Percentiles rank a stretch among this genome's conserved stretches.
Evolutionary conservation across 495 filamentous ascomycete species (phyloP).

Genomic region (Tuber magnatum): DNA sequence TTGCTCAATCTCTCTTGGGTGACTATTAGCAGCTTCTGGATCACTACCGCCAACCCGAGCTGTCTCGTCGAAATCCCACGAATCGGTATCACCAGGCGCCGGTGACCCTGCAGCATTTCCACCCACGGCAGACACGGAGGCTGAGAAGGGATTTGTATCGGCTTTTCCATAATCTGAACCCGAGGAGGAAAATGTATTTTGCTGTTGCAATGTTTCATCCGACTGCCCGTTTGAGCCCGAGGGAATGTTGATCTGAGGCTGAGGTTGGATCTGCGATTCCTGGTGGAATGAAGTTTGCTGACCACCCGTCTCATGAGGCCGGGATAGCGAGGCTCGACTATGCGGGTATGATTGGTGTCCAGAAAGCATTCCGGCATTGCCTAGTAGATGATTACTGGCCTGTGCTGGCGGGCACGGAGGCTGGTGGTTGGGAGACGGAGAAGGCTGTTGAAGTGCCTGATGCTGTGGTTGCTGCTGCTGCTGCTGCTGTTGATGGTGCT

Average conservation of each 20-base stretch:
- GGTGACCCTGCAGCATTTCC: slow-evolving; percentile 11
- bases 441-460: slow-evolving; percentile 40
- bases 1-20: slow-evolving; percentile 24
- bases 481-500: slow-evolving; percentile 26
- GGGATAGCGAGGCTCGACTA: slow-evolving; percentile 21
- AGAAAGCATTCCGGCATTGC: not conserved
- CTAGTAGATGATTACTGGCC: slow-evolving; percentile 10
- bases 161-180: slow-evolving; percentile 37
- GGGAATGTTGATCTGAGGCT: slow-evolving; percentile 35
- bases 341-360: slow-evolving; percentile 31
- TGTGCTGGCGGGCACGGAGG: slow-evolving; percentile 45
- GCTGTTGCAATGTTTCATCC: slow-evolving; percentile 12
- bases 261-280: slow-evolving; percentile 19
- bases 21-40: slow-evolving; percentile 18
- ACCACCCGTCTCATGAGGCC: slow-evolving; percentile 22
- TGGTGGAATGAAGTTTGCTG: slow-evolving; percentile 16
- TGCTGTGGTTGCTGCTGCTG: slow-evolving; percentile 36
- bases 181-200: slow-evolving; percentile 14
- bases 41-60: slow-evolving; percentile 14
- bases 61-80: slow-evolving; percentile 84
- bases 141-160: slow-evolving; percentile 39
- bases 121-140: slow-evolving; percentile 11
- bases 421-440: slow-evolving; percentile 53
- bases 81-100: slow-evolving; percentile 55
- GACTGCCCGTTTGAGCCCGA: slow-evolving; percentile 28